phyloP scores from a whole-genome alignment of 2,329 filamentous ascomycete species.

The Alternaria longipes region DNA sequence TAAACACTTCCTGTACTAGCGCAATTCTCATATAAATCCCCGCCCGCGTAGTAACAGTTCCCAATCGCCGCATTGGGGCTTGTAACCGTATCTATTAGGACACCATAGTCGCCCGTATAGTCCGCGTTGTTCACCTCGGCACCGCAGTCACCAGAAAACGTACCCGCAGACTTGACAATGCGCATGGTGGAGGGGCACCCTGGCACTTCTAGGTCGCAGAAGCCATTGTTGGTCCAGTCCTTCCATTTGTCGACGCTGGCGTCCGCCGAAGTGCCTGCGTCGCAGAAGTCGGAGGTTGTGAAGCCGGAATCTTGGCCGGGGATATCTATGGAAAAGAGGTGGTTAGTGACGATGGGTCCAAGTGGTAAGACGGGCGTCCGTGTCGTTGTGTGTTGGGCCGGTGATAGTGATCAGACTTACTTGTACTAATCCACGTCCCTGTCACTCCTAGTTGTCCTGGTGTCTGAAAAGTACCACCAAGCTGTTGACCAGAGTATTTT shows the following conservation, averaged over 20 bases:
- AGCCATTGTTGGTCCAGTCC: neutral
- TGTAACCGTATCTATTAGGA: neutral
- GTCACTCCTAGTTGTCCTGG: neutral
- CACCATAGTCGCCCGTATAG: neutral
- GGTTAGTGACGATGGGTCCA: too few species aligned
- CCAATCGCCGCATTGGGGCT: neutral
- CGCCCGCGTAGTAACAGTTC: neutral
- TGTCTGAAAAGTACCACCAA: neutral
- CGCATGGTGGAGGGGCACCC: neutral
- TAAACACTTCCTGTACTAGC: neutral
- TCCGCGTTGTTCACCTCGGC: neutral
- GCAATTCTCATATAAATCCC: neutral
- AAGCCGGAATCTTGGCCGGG: neutral
- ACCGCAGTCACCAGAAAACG: neutral
- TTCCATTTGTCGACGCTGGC: neutral
- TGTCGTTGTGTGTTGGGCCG: too few species aligned
- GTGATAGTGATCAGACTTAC: neutral
- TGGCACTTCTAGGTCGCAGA: neutral
- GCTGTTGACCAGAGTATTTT: neutral
- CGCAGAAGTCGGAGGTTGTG: neutral
- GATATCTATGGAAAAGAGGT: neutral
- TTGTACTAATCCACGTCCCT: neutral
- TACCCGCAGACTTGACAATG: neutral
- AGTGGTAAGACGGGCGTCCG: too few species aligned
- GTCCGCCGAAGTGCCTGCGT: neutral